These are phyloP conservation scores for Torulaspora franciscae DNA, from an alignment of 805 yeast genomes.

Conservation along the genomic window DNA sequence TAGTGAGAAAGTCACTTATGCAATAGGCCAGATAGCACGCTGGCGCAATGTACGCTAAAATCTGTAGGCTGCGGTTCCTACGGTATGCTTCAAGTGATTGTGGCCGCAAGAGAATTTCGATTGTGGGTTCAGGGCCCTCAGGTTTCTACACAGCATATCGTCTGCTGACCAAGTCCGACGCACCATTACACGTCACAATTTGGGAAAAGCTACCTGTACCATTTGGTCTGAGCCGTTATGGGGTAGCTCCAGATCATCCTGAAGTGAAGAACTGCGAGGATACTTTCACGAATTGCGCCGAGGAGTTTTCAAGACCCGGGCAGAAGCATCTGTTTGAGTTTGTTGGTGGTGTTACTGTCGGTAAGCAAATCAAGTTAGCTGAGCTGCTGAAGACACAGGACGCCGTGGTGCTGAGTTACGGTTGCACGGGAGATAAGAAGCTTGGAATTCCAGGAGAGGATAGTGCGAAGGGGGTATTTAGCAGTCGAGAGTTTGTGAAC, in stretches of 20 bases:
- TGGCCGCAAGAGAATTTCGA: slow-evolving; percentile 45
- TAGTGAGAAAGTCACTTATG: neutral
- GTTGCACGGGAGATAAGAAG: slow-evolving; percentile 57
- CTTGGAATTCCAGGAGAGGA: slow-evolving; percentile 56
- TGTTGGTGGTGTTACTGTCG: slow-evolving; percentile 68
- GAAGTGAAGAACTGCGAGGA: slow-evolving; percentile 82
- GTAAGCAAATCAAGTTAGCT: slow-evolving; percentile 51
- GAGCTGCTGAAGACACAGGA: slow-evolving; percentile 56
- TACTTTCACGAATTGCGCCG: slow-evolving; percentile 54
- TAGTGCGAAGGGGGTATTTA: slow-evolving; percentile 56
- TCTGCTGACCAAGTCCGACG: slow-evolving; percentile 47
- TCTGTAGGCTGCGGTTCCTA: neutral
- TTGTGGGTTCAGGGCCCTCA: slow-evolving; percentile 95
- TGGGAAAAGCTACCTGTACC: slow-evolving; percentile 87
- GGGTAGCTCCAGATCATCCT: slow-evolving; percentile 99
- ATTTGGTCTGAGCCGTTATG: slow-evolving; percentile 83
- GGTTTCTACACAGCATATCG: slow-evolving; percentile 87
- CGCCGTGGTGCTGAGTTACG: slow-evolving; percentile 76
- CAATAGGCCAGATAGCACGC: neutral
- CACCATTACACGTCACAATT: slow-evolving; percentile 54
- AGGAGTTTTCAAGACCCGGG: slow-evolving; percentile 23
- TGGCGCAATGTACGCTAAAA: slow-evolving; percentile 1
- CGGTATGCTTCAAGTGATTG: slow-evolving; percentile 6
- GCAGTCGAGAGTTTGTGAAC: slow-evolving; percentile 83
- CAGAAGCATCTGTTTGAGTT: slow-evolving; percentile 44